phyloP scores from a whole-genome alignment of 257 asterid genomes.

The Ehretia macrophylla region DNA sequence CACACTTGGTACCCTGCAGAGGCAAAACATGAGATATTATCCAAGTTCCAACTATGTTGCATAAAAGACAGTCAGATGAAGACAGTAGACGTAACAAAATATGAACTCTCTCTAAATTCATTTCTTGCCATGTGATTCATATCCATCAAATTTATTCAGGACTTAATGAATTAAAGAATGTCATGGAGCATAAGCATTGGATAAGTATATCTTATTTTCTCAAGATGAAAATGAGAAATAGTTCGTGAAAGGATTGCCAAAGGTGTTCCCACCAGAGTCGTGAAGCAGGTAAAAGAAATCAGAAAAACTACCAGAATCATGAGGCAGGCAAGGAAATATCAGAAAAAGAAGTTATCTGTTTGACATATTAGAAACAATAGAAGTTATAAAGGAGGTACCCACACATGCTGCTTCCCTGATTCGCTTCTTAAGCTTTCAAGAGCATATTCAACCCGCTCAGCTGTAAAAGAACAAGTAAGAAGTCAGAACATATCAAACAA shows the following conservation, averaged over 20 bases:
- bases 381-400: constrained; percentile 71
- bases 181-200: not conserved
- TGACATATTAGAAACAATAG: not conserved
- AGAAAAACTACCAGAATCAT: too few relatives aligned
- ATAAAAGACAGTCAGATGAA: not conserved
- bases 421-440: constrained; percentile 56
- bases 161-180: not conserved
- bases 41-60: not conserved
- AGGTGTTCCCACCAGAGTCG: too few relatives aligned
- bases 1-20: constrained; percentile 88
- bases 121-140: too few relatives aligned
- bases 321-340: too few relatives aligned
- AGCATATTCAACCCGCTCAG: constrained; percentile 74
- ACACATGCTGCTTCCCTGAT: constrained; percentile 97
- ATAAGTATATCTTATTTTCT: too few relatives aligned
- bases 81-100: not conserved
- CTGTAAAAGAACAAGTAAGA: constrained; percentile 33
- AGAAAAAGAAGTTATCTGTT: not conserved
- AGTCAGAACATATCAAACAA: not conserved
- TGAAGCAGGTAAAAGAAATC: too few relatives aligned
- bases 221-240: too few relatives aligned
- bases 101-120: not conserved
- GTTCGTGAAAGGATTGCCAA: too few relatives aligned
- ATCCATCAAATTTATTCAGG: not conserved
- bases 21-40: constrained; percentile 5